These are phyloP conservation scores for Hirsutella minnesotensis DNA, from an alignment of 2,329 filamentous ascomycete species.

Conservation along the genomic window DNA sequence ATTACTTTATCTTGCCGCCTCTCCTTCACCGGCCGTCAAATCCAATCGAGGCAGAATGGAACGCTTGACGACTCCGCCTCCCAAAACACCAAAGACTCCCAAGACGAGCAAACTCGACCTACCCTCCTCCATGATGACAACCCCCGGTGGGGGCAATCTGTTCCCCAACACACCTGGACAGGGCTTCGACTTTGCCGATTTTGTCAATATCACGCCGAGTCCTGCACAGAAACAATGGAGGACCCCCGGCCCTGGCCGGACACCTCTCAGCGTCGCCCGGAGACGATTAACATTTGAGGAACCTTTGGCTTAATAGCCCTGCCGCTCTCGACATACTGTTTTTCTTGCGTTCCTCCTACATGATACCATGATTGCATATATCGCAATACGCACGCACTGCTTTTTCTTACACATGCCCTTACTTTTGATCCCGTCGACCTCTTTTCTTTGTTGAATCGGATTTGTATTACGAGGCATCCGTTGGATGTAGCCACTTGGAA, in stretches of 20 bases:
- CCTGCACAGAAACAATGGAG: slow-evolving; percentile 86
- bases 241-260: slow-evolving; percentile 55
- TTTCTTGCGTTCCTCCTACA: slow-evolving; percentile 17
- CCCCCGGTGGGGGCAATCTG: slow-evolving; percentile 58
- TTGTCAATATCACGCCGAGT: slow-evolving; percentile 93
- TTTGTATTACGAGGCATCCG: neutral
- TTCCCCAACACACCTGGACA: slow-evolving; percentile 71
- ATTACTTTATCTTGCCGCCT: slow-evolving; percentile 76
- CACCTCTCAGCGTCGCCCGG: slow-evolving; percentile 55
- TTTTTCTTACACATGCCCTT: neutral
- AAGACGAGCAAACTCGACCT: slow-evolving; percentile 55
- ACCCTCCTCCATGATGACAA: slow-evolving; percentile 83
- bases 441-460: neutral
- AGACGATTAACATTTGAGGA: slow-evolving; percentile 75
- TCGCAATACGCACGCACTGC: slow-evolving; percentile 6
- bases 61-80: slow-evolving; percentile 65
- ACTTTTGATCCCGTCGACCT: neutral
- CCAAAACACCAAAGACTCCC: slow-evolving; percentile 12
- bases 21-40: slow-evolving; percentile 70
- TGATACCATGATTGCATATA: slow-evolving; percentile 24
- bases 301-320: slow-evolving; percentile 21
- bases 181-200: slow-evolving; percentile 86
- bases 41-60: slow-evolving; percentile 40
- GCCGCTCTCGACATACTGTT: slow-evolving; percentile 3
- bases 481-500: no score